Evolutionary conservation across 805 yeast genomes (phyloP), one percentile per base, ranked within the genome.

Genomic region (Blastobotrys terrestris): DNA sequence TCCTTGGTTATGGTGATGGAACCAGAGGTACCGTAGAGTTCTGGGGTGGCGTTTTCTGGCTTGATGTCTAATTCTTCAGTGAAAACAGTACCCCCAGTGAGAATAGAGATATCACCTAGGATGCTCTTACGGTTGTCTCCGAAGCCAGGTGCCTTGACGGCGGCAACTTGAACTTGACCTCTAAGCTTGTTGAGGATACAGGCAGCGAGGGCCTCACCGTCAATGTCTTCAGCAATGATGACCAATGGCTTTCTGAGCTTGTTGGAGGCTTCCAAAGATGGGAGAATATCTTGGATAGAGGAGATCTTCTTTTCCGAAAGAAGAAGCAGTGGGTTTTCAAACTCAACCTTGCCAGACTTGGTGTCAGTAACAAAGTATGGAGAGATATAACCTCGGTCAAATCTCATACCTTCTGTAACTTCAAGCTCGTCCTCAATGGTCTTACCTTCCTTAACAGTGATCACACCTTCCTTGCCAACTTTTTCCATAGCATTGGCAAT

Each of bases 381-480:
- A 45, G 96, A 88, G 67, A 92, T 88, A 79, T 80, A 94, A 63
- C 98, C 98, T 68, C 98, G 87, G 76, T 90, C 97, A 68, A 94
- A 92, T 75, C 92, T 84, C 96, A 92, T 89, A 75, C 99, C 99
- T 77, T 92, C 97, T 58, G 91, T 94, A 56, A 92, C 95, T 74
- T 91, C 97, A 63, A 92, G 81, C 72, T 89, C 96, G 70, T 92
- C 99, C 71, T 87, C 96, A 64, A 92, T 77, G 63, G 97, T 94
- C 79, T 89, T 91, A 63, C 98, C 98, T 73, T 89, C 97, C 77
- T 85, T 92, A 65, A 92, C 94, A 62, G 98, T 92, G 71, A 92
- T 91, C 58, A 92, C 98, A 78, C 99, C 99, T 72, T 92, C 98
- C 75, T 92, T 90, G 64, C 99, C 99, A 56, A 92, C 99, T 72